Percentiles rank a stretch among this genome's conserved stretches.
Conservation (phyloP, 1,284 basidiomycete species). For the Trichosporon sp. region DNA sequence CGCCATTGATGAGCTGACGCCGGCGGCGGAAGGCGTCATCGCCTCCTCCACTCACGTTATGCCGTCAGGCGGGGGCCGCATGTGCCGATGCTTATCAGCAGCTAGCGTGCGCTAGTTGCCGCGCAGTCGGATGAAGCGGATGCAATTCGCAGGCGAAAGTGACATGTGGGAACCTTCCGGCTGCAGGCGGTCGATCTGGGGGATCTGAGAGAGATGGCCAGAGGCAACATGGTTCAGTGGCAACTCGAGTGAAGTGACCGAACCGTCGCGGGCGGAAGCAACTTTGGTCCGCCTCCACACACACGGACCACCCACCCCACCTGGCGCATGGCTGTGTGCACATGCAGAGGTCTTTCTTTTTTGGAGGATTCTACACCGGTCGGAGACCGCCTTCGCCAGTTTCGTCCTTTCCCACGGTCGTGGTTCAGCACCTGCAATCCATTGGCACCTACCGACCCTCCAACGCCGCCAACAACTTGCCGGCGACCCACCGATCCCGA, state of each 20-base stretch:
- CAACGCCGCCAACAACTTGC: not conserved
- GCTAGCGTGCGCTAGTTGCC: not conserved
- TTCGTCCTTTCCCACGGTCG: not conserved
- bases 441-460: too few species aligned
- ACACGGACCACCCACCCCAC: too few species aligned
- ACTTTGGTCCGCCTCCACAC: too few species aligned
- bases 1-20: slow-evolving; percentile 1
- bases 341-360: not conserved
- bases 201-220: too few species aligned
- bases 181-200: too few species aligned
- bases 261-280: too few species aligned
- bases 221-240: too few species aligned
- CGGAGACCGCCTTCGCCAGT: not conserved
- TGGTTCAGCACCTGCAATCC: too few species aligned
- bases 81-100: not conserved
- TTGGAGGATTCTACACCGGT: not conserved
- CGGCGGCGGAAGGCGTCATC: slow-evolving; percentile 2
- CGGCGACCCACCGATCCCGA: too few species aligned
- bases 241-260: too few species aligned
- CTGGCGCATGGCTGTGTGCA: not conserved
- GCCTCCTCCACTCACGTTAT: not conserved
- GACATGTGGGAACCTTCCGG: too few species aligned
- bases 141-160: too few species aligned
- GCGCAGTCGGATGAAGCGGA: not conserved
- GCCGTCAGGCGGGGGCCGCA: not conserved